Evolutionary conservation across 2,329 filamentous ascomycete species (phyloP).

Genomic region (Cercospora citrullina): DNA sequence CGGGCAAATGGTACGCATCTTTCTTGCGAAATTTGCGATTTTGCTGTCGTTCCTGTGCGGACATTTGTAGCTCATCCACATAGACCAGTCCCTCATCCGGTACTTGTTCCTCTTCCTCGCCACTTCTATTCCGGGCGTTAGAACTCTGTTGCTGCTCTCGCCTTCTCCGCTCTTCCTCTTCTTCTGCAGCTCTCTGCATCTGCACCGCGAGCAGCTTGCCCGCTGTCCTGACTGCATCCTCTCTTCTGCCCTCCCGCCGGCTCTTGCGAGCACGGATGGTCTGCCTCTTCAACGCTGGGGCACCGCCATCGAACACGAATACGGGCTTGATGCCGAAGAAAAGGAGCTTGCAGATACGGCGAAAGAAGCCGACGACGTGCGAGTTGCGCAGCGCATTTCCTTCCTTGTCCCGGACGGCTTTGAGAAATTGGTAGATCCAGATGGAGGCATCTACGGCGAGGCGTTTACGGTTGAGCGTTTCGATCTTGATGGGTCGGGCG

Average conservation of each 20-base stretch:
- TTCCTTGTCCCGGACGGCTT: constrained; percentile 97
- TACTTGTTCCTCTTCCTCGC: constrained; percentile 64
- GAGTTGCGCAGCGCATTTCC: constrained; percentile 95
- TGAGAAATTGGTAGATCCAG: constrained; percentile 99
- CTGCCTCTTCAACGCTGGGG: constrained; percentile 84
- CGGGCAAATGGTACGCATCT: constrained; percentile 92
- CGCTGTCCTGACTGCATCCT: constrained; percentile 90
- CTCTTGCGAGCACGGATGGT: constrained; percentile 79
- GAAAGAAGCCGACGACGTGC: constrained; percentile 96
- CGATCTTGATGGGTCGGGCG: constrained; percentile 91
- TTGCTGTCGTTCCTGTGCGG: constrained; percentile 69
- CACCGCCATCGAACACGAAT: constrained; percentile 97
- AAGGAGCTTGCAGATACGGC: constrained; percentile 93
- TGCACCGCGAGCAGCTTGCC: constrained; percentile 89
- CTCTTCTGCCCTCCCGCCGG: constrained; percentile 80
- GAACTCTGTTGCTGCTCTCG: constrained; percentile 38
- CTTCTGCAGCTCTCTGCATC: constrained; percentile 86
- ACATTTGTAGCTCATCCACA: constrained; percentile 84
- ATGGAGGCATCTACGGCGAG: constrained; percentile 97
- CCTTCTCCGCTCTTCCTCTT: constrained; percentile 70
- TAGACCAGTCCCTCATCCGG: constrained; percentile 79
- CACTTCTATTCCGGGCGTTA: constrained; percentile 38
- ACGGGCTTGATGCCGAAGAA: constrained; percentile 96
- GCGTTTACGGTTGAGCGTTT: constrained; percentile 92
- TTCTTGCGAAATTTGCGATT: constrained; percentile 82